These are phyloP conservation scores for Clavispora carvajalis DNA, from an alignment of 805 yeast species.

Conservation along the genomic window DNA sequence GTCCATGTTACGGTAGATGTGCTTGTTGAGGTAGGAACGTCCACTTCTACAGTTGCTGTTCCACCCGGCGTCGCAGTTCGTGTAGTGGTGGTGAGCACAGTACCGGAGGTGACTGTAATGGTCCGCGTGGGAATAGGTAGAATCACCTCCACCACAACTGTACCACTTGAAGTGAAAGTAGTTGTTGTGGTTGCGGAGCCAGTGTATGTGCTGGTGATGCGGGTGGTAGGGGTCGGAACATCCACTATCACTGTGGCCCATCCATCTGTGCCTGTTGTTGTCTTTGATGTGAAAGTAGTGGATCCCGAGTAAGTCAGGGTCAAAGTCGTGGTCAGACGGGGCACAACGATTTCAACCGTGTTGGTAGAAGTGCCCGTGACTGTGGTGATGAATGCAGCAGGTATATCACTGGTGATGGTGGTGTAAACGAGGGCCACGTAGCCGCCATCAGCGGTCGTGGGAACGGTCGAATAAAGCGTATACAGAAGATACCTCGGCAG, in stretches of 20 bases:
- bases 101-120: conserved; percentile 4
- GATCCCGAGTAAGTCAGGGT: conserved; percentile 6
- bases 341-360: conserved; percentile 6
- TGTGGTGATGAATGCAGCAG: neutral
- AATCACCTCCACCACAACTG: conserved; percentile 21
- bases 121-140: conserved; percentile 7
- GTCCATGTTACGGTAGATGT: conserved; percentile 9
- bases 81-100: conserved; percentile 5
- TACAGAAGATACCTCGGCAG: neutral
- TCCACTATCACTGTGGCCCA: conserved; percentile 5
- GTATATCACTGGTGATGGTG: neutral
- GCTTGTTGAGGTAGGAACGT: conserved; percentile 7
- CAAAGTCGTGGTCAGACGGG: conserved; percentile 2
- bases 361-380: conserved; percentile 3
- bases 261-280: conserved; percentile 5
- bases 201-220: conserved; percentile 4
- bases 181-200: conserved; percentile 7
- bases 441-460: neutral
- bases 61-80: conserved; percentile 6
- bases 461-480: neutral
- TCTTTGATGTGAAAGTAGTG: neutral
- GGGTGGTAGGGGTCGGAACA: conserved; percentile 1
- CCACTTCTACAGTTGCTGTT: conserved; percentile 10
- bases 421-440: neutral
- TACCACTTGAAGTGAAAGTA: conserved; percentile 14